A percentile compares a stretch with the other conserved stretches of the same genome.
Conservation (phyloP, 83 land plant genomes). For the Diphasiastrum complanatum region DNA sequence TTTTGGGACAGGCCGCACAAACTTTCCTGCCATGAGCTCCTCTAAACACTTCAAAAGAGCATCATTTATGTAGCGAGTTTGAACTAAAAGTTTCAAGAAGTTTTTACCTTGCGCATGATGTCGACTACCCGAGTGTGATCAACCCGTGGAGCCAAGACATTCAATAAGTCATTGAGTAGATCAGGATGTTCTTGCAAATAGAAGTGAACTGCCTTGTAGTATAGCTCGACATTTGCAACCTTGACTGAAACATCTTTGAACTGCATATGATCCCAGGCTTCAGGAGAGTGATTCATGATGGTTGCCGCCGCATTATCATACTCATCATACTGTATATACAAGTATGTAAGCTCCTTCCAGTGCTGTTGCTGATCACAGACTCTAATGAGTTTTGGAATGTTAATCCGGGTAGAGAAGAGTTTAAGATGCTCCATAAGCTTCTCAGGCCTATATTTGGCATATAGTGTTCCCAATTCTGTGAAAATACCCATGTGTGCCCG, state of each 20-base stretch:
- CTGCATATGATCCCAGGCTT: slow-evolving; percentile 99
- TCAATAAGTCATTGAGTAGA: slow-evolving; percentile 88
- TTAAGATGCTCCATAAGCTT: slow-evolving; percentile 99
- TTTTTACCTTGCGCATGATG: slow-evolving; percentile 83
- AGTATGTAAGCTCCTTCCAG: slow-evolving; percentile 93
- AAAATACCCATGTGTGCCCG: slow-evolving; percentile 99
- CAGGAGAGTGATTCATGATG: slow-evolving; percentile 95
- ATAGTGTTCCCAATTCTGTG: slow-evolving; percentile 87
- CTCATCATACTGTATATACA: slow-evolving; percentile 97
- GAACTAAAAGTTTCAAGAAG: not conserved
- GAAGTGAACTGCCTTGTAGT: slow-evolving; percentile 94
- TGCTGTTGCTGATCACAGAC: slow-evolving; percentile 98
- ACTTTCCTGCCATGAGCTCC: not conserved
- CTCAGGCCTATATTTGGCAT: slow-evolving; percentile 91
- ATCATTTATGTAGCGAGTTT: not conserved
- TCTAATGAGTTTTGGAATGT: slow-evolving; percentile 94
- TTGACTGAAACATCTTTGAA: slow-evolving; percentile 93
- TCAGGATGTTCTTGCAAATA: slow-evolving; percentile 92
- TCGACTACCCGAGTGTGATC: slow-evolving; percentile 96
- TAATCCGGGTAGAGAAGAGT: slow-evolving; percentile 85
- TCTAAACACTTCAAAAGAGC: not conserved
- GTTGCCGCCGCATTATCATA: slow-evolving; percentile 97
- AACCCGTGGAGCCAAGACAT: slow-evolving; percentile 84
- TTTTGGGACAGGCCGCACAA: not conserved
- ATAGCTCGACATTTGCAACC: slow-evolving; percentile 93